Base-by-base conservation (phyloP, 352 stramenopile species). In the Phytophthora uliginosa region DNA sequence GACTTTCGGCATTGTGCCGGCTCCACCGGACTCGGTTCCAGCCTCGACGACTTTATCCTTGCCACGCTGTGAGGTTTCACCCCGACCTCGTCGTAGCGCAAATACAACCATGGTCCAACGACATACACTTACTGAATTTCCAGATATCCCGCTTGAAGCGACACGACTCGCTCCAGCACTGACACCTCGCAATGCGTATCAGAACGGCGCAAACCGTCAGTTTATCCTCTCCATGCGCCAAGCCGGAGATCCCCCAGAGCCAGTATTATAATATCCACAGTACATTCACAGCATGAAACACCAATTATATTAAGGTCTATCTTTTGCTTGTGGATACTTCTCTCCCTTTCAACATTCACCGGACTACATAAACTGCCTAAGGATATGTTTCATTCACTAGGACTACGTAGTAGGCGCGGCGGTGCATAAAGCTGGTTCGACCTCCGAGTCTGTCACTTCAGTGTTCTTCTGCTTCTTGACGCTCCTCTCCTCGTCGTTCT, bases 141-240 rank as follows among this genome's bases (percentile, higher is more conserved):
- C 36, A 24, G 56, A 70, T 12, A 59, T 64, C 9, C 53, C 63
- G 5, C 40, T 72, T 33, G 61, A 80, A 15, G 78, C 65, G 7
- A 62, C 76, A 40, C 72, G 63, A 62, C 73, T 91, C 36, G 63
- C 68, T 45, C 67, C 79, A 28, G 74, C 69, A 10, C 65, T 89
- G 48, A 89, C 80, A 9, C 80, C 84, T n/a, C 74, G 73, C 50
- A 90, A 78, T 69, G 71, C 74, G 36, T 91, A 90, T 66, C 65
- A 69, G n/a, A 66, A 83, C 22, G 22, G 40, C 47, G 59, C 47
- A 22, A 86, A 85, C 57, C 78, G 84, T 13, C 54, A 84, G 64
- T 66, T 79, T 33, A 26, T 88, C n/a, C 66, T 91, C 28, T 57
- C 61, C 17, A 59, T 65, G 62, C 17, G 38, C 31, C 56, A 48